phyloP scores from a whole-genome alignment of 805 yeast genomes.

The Candida krabiensis region DNA sequence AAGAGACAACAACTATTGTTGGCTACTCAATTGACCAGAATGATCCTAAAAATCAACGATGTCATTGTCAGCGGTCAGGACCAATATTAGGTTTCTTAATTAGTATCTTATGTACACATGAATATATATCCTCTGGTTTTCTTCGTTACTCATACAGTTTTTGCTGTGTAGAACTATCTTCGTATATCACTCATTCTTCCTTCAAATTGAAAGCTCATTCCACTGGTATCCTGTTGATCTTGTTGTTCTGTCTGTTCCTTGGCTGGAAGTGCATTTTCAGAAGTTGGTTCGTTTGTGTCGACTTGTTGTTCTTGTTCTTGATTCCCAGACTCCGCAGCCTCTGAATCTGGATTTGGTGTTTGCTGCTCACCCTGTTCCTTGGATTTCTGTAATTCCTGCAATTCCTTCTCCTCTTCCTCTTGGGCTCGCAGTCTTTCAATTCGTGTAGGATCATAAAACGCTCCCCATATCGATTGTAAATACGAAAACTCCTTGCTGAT shows the following conservation, averaged over 20 bases:
- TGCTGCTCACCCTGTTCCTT: slow-evolving; percentile 1
- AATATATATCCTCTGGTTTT: slow-evolving; percentile 2
- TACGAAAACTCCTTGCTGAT: slow-evolving; percentile 21
- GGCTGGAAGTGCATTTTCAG: too few relatives aligned
- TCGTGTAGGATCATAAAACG: slow-evolving; percentile 22
- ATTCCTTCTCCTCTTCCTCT: slow-evolving; percentile 4
- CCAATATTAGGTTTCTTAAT: slow-evolving; percentile 21
- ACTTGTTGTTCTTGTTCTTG: neutral
- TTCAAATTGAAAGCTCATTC: slow-evolving; percentile 24
- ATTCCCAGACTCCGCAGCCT: too few relatives aligned
- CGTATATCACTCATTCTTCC: slow-evolving; percentile 27
- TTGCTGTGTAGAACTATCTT: neutral
- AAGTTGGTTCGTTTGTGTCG: neutral
- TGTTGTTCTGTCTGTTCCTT: too few relatives aligned
- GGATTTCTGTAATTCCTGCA: slow-evolving; percentile 8
- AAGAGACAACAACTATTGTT: slow-evolving; percentile 92
- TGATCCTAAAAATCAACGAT: slow-evolving; percentile 95
- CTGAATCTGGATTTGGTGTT: neutral
- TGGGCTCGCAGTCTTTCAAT: slow-evolving; percentile 12
- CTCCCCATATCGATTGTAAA: slow-evolving; percentile 22
- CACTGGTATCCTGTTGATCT: slow-evolving; percentile 14
- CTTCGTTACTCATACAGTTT: neutral
- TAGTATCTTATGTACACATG: too few relatives aligned
- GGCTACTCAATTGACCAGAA: slow-evolving; percentile 96
- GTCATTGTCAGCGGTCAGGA: slow-evolving; percentile 68